Percentiles rank a stretch among this genome's conserved stretches.
These are phyloP conservation scores for Coemansia sp. DNA, from an alignment of 371 early-diverging fungal genomes.

Conservation along the genomic window DNA sequence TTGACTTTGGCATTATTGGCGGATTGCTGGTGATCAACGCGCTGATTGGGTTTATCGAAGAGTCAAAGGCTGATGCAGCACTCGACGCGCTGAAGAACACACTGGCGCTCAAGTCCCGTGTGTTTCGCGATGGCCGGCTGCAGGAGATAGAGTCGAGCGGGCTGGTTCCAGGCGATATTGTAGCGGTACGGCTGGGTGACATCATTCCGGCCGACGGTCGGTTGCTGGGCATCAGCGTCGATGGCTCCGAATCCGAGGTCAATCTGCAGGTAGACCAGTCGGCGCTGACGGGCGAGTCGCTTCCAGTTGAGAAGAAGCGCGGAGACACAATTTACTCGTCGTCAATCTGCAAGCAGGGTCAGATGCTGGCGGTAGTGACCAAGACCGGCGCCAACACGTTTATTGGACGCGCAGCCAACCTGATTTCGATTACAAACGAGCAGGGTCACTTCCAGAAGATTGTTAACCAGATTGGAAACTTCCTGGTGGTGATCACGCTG, in stretches of 20 bases:
- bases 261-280: conserved; percentile 91
- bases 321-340: conserved; percentile 82
- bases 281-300: conserved; percentile 92
- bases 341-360: conserved; percentile 82
- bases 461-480: conserved; percentile 89
- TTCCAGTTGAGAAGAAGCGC: conserved; percentile 80
- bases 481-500: conserved; percentile 78
- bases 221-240: conserved; percentile 80
- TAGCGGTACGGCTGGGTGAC: conserved; percentile 89
- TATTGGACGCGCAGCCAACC: conserved; percentile 88
- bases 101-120: conserved; percentile 78
- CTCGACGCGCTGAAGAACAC: conserved; percentile 88
- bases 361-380: conserved; percentile 79
- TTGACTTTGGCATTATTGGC: conserved; percentile 85
- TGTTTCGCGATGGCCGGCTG: conserved; percentile 77
- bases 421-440: conserved; percentile 82
- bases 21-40: conserved; percentile 85
- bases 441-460: conserved; percentile 88
- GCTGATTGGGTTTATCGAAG: conserved; percentile 84
- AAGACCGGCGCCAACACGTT: conserved; percentile 88
- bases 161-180: conserved; percentile 86
- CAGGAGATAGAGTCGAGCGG: conserved; percentile 77
- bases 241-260: conserved; percentile 74
- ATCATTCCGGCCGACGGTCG: conserved; percentile 92
- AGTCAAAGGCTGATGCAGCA: conserved; percentile 87